A percentile compares a stretch with the other conserved stretches of the same genome.
These are phyloP conservation scores for Mariannaea sp. DNA, from an alignment of 2,329 filamentous ascomycete species.

Conservation along the genomic window DNA sequence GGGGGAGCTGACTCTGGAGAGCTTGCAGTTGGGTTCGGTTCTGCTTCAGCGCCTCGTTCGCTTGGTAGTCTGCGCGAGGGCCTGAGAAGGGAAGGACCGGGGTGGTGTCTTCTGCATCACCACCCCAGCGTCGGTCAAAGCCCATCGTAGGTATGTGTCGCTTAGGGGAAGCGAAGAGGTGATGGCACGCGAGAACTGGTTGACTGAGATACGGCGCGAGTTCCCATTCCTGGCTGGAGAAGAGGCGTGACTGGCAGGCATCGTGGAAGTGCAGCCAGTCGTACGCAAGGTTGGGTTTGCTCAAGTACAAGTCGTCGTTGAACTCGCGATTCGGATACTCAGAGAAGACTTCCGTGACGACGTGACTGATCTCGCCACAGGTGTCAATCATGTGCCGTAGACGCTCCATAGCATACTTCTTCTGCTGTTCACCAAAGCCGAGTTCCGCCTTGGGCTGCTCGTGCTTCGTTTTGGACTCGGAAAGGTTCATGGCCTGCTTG, in stretches of 20 bases:
- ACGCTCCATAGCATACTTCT: slow-evolving; percentile 73
- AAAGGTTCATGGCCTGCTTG: slow-evolving; percentile 54
- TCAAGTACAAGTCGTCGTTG: slow-evolving; percentile 90
- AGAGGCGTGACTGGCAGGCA: slow-evolving; percentile 76
- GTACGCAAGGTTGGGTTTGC: slow-evolving; percentile 84
- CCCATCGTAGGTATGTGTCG: slow-evolving; percentile 49
- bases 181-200: slow-evolving; percentile 85
- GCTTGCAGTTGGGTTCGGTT: slow-evolving; percentile 75
- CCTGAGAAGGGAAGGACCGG: slow-evolving; percentile 77
- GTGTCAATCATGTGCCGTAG: slow-evolving; percentile 78
- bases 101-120: slow-evolving; percentile 52
- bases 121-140: slow-evolving; percentile 52
- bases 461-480: slow-evolving; percentile 50
- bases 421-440: slow-evolving; percentile 73
- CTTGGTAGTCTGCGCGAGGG: slow-evolving; percentile 78
- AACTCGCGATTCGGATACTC: slow-evolving; percentile 86
- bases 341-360: slow-evolving; percentile 82
- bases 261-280: slow-evolving; percentile 98
- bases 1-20: slow-evolving; percentile 73
- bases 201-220: slow-evolving; percentile 84
- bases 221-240: slow-evolving; percentile 90
- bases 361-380: slow-evolving; percentile 76
- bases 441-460: slow-evolving; percentile 64
- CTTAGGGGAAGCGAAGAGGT: slow-evolving; percentile 80
- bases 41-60: slow-evolving; percentile 78